Base-by-base conservation (phyloP, 495 filamentous ascomycete species). In the Rostrohypoxylon terebratum region DNA sequence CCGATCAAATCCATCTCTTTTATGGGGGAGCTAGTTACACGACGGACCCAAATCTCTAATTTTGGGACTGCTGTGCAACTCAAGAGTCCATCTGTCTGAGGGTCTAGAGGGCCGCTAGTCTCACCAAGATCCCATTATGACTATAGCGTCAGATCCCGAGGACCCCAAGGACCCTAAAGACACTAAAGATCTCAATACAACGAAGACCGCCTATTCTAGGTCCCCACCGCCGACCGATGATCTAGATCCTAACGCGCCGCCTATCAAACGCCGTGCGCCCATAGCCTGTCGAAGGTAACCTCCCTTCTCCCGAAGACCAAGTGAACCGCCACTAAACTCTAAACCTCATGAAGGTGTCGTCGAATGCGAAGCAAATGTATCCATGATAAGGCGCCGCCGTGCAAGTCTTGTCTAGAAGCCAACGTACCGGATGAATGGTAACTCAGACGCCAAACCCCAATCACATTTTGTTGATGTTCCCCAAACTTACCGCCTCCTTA, bases 361-460 rank as follows among this genome's bases (percentile, higher is more conserved):
- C 83, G 83, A 28, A 80, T 85, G 79, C 77, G 83, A 62, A 84
- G 81, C 77, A 85, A 84, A 74, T 85, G 83, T 63, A 53, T 82
- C 20, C 83, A 85, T 66, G 80, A 83, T 7, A 83, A 82, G 55
- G 76, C 66, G n/a, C 66, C 82, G 4, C 83, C 83, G 14, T 85
- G 83, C 59, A 80, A 82, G 36, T 72, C 79, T 0, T 85, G 83
- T 63, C 44, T 66, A 33, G 82, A 81, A 21, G 80, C 83, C n/a
- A 82, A 82, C 36, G 73, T 85, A 23, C 57, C 82, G 6, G 76
- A 76, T 6, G 81, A 82, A 75, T 85, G 83, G 83, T 85, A 81
- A 69, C 23, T n/a, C 50, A 23, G 13, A 51, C 28, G 18, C 6
- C 20, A 55, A 55, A 54, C 38, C 23, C 23, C 8, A 36, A 54